These are phyloP conservation scores for Musa troglodytarum DNA, from an alignment of 176 grass and related monocot genomes.

Conservation along the genomic window DNA sequence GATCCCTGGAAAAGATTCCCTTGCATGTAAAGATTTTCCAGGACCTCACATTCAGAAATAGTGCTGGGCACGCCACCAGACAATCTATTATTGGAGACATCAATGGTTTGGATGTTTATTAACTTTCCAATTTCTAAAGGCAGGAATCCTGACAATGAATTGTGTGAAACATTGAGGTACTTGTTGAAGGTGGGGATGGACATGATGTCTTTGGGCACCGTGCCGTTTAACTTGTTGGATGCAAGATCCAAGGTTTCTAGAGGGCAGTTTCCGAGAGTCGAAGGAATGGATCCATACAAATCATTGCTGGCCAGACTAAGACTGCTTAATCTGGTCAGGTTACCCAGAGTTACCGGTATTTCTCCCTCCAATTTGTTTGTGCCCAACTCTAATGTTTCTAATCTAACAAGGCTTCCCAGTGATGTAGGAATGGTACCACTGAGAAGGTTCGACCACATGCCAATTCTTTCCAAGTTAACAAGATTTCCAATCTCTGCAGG, in stretches of 20 bases:
- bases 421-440: background rate
- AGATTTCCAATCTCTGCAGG: constrained; percentile 17
- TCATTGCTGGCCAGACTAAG: background rate
- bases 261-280: background rate
- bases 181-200: constrained; percentile 22
- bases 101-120: constrained; percentile 15
- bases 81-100: constrained; percentile 40
- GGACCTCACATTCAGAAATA: constrained; percentile 20
- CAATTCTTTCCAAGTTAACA: background rate
- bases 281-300: background rate
- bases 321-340: background rate
- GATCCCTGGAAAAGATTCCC: constrained; percentile 12
- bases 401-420: background rate
- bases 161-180: constrained; percentile 44
- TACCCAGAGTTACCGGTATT: background rate
- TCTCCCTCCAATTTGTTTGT: background rate
- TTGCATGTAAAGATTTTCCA: constrained; percentile 40
- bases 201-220: constrained; percentile 31
- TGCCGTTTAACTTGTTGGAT: constrained; percentile 32
- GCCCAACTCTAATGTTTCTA: background rate
- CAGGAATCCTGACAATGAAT: constrained; percentile 29
- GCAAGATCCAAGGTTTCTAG: constrained; percentile 29
- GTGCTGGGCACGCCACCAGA: constrained; percentile 31
- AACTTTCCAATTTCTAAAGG: constrained; percentile 36
- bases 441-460: background rate